phyloP scores from a whole-genome alignment of 106 monocot genomes.

The Chionographis japonica region DNA sequence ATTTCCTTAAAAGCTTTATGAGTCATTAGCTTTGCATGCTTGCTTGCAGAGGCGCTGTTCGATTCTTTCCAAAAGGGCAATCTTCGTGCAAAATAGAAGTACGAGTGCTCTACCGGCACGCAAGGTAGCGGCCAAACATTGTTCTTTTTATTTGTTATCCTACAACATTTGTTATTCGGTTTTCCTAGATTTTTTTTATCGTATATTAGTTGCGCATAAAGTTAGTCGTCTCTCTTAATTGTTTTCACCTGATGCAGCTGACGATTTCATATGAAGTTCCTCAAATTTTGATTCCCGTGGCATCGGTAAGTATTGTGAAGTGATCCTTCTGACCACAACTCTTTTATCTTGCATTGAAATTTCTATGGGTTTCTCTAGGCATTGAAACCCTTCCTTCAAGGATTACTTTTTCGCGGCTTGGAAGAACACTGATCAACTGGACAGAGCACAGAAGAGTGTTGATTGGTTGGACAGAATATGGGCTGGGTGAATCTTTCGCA shows the following conservation, averaged over 20 bases:
- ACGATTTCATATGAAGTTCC: conserved; percentile 72
- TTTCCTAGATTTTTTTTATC: background rate
- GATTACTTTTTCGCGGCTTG: conserved; percentile 61
- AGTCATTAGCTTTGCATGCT: background rate
- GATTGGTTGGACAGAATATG: too few relatives aligned
- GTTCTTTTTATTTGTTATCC: background rate
- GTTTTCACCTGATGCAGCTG: conserved; percentile 33
- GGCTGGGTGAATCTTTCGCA: too few relatives aligned
- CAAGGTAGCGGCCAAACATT: too few relatives aligned
- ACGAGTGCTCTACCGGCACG: conserved; percentile 4
- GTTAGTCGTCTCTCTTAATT: background rate
- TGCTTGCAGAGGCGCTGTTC: conserved; percentile 58
- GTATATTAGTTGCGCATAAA: background rate
- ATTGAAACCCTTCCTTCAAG: conserved; percentile 70
- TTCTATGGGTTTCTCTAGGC: conserved; percentile 42
- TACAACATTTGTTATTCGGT: background rate
- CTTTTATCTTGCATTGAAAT: background rate
- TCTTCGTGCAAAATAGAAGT: conserved; percentile 73
- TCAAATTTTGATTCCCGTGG: conserved; percentile 52
- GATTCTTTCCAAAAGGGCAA: conserved; percentile 58
- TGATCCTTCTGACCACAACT: background rate
- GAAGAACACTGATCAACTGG: too few relatives aligned
- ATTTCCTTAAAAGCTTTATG: background rate
- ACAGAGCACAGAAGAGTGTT: too few relatives aligned
- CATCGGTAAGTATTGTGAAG: conserved; percentile 38